These are phyloP conservation scores for Leccinum uliginosum DNA, from an alignment of 768 basidiomycete species.

Conservation along the genomic window DNA sequence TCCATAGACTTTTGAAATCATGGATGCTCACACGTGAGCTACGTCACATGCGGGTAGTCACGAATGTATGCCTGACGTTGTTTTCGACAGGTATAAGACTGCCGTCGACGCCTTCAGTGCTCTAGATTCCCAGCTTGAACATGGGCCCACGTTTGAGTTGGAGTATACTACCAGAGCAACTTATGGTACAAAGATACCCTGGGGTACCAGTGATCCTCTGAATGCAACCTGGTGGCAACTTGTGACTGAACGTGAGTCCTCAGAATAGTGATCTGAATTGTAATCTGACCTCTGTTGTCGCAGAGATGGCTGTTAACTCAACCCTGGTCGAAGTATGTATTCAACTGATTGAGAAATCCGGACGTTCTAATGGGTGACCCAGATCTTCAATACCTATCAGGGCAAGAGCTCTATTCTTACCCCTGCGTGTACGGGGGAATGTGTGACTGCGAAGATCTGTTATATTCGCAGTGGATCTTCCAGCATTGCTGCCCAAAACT, in stretches of 20 bases:
- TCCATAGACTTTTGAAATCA: conserved; percentile 67
- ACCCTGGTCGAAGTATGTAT: conserved; percentile 53
- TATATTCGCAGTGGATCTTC: conserved; percentile 75
- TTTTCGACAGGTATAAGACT: conserved; percentile 50
- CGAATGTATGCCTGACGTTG: neutral
- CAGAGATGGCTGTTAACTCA: conserved; percentile 56
- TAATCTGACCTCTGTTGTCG: neutral
- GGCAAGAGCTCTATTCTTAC: conserved; percentile 62
- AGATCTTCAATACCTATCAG: conserved; percentile 68
- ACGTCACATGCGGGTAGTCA: neutral
- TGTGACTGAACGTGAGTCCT: conserved; percentile 62
- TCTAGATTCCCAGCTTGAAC: conserved; percentile 50
- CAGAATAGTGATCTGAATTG: neutral
- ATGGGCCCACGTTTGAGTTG: conserved; percentile 55
- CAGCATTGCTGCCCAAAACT: conserved; percentile 56
- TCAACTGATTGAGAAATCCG: neutral
- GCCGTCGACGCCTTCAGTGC: conserved; percentile 56
- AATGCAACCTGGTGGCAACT: conserved; percentile 84
- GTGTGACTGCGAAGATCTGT: conserved; percentile 65
- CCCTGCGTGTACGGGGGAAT: conserved; percentile 54
- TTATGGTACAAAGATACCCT: conserved; percentile 54
- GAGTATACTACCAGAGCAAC: conserved; percentile 71
- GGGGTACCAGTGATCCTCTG: conserved; percentile 61
- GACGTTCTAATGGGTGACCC: conserved; percentile 4
- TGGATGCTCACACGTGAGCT: conserved; percentile 73